Conservation (phyloP, 805 yeast genomes). For the Torulaspora maleeae region DNA sequence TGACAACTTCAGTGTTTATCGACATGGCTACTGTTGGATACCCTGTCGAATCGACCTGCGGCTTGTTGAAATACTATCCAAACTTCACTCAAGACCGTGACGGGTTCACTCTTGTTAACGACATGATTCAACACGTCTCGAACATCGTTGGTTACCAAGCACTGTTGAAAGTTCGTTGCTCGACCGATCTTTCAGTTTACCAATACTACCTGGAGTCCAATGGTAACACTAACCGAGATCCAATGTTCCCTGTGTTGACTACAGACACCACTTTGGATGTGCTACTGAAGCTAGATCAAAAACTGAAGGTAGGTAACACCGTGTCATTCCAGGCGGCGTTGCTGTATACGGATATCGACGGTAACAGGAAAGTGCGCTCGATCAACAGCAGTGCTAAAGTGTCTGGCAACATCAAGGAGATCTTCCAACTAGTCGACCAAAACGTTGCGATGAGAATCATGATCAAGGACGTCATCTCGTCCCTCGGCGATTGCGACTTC, state of each 20-base stretch:
- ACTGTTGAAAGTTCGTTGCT: conserved; percentile 77
- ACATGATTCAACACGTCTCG: conserved; percentile 49
- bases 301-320: conserved; percentile 57
- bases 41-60: conserved; percentile 65
- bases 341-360: conserved; percentile 72
- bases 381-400: conserved; percentile 79
- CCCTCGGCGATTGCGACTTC: conserved; percentile 42
- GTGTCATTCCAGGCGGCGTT: conserved; percentile 90
- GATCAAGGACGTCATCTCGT: conserved; percentile 44
- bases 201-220: conserved; percentile 64
- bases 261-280: conserved; percentile 65
- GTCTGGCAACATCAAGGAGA: conserved; percentile 64
- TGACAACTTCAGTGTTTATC: conserved; percentile 57
- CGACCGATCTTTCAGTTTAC: conserved; percentile 77
- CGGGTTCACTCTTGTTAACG: conserved; percentile 58
- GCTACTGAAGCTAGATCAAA: conserved; percentile 71
- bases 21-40: conserved; percentile 73
- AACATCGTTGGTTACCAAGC: conserved; percentile 69
- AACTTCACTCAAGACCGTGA: conserved; percentile 66
- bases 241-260: conserved; percentile 61
- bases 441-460: conserved; percentile 55
- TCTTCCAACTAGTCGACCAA: conserved; percentile 76
- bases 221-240: conserved; percentile 48
- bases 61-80: conserved; percentile 59
- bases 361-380: conserved; percentile 80